A percentile compares a stretch with the other conserved stretches of the same genome.
Conservation (phyloP, 75 land plant genomes). For the Pseudotsuga menziesii region DNA sequence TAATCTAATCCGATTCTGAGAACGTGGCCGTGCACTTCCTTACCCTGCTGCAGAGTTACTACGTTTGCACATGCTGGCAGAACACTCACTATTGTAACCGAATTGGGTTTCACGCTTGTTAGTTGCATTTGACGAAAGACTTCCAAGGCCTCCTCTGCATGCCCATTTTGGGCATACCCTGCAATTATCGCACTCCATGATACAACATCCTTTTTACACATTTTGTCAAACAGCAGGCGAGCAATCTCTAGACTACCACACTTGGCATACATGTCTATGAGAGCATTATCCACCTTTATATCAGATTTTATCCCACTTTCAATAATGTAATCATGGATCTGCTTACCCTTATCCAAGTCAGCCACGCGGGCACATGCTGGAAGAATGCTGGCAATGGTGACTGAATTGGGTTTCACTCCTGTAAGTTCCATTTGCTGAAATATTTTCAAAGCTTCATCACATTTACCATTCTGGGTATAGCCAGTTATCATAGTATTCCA, state of each 20-base stretch:
- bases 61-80: slow-evolving; percentile 37
- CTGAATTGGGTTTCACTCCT: slow-evolving; percentile 30
- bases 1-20: slow-evolving; percentile 7
- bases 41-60: slow-evolving; percentile 33
- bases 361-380: slow-evolving; percentile 32
- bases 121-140: slow-evolving; percentile 25
- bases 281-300: slow-evolving; percentile 38
- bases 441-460: slow-evolving; percentile 22
- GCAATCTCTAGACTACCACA: slow-evolving; percentile 27
- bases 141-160: slow-evolving; percentile 27
- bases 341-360: slow-evolving; percentile 16
- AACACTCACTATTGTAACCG: slow-evolving; percentile 33
- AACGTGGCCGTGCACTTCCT: slow-evolving; percentile 32
- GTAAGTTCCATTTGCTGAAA: slow-evolving; percentile 22
- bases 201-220: slow-evolving; percentile 23
- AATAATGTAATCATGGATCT: slow-evolving; percentile 31
- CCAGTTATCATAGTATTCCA: slow-evolving; percentile 68
- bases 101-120: slow-evolving; percentile 19
- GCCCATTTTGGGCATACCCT: slow-evolving; percentile 37
- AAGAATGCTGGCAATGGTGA: slow-evolving; percentile 47
- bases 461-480: slow-evolving; percentile 42
- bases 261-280: slow-evolving; percentile 59
- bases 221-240: slow-evolving; percentile 24
- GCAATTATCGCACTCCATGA: slow-evolving; percentile 55
- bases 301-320: slow-evolving; percentile 44